Percentiles rank a stretch among this genome's conserved stretches.
These are phyloP conservation scores for Penicillium alfredii DNA, from an alignment of 495 filamentous ascomycete genomes.

Conservation along the genomic window DNA sequence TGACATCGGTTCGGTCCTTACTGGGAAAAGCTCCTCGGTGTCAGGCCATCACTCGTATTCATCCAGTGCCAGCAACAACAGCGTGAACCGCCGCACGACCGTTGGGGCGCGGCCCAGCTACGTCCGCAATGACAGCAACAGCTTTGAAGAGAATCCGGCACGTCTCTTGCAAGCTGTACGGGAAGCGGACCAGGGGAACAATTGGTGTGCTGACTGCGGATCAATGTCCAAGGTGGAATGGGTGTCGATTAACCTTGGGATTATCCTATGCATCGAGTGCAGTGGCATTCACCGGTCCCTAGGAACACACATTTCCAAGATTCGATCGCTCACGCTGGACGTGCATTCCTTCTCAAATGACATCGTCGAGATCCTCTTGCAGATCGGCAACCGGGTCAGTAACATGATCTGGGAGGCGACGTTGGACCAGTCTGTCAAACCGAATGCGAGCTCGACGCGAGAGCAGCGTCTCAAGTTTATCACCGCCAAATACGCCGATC, in stretches of 20 bases:
- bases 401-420: slow-evolving; percentile 96
- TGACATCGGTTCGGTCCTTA: slow-evolving; percentile 86
- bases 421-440: slow-evolving; percentile 66
- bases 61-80: slow-evolving; percentile 45
- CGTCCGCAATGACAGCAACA: slow-evolving; percentile 57
- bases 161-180: slow-evolving; percentile 81
- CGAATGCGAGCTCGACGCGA: slow-evolving; percentile 65
- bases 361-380: slow-evolving; percentile 87
- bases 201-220: slow-evolving; percentile 91
- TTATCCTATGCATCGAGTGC: slow-evolving; percentile 96
- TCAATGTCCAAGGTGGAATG: slow-evolving; percentile 91
- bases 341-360: slow-evolving; percentile 93
- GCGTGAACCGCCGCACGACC: slow-evolving; percentile 74
- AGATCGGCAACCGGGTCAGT: slow-evolving; percentile 87
- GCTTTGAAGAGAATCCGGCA: slow-evolving; percentile 74
- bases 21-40: slow-evolving; percentile 83
- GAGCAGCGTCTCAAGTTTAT: slow-evolving; percentile 92
- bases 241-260: slow-evolving; percentile 97
- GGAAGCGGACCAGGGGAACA: slow-evolving; percentile 88
- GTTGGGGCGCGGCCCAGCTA: slow-evolving; percentile 83
- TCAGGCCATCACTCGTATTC: slow-evolving; percentile 53
- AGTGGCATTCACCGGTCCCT: slow-evolving; percentile 95
- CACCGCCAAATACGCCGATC: slow-evolving; percentile 87
- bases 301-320: slow-evolving; percentile 96
- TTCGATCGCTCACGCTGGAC: slow-evolving; percentile 91